Conservation (phyloP, 2,329 filamentous ascomycete species). For the Cadophora sp. region DNA sequence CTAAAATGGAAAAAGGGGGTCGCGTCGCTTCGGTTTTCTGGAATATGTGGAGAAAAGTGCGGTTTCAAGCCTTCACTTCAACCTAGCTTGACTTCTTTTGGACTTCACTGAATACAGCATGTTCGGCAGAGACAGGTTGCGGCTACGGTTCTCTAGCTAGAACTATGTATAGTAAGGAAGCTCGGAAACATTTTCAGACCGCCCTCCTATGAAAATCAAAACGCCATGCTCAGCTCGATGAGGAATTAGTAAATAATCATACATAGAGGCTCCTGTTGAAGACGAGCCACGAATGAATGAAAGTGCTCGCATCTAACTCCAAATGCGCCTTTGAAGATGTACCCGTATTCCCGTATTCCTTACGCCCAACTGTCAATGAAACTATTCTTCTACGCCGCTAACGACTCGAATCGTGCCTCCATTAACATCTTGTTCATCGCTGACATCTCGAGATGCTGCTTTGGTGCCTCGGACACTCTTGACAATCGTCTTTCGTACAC, state of each 20-base stretch:
- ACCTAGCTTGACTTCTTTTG: neutral
- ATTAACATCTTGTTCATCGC: constrained; percentile 13
- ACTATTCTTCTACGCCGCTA: constrained; percentile 24
- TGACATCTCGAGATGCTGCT: constrained; percentile 24
- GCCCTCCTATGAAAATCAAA: constrained; percentile 12
- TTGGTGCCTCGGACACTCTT: constrained; percentile 28
- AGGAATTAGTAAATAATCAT: constrained; percentile 37
- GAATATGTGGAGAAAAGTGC: constrained; percentile 10
- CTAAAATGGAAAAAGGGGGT: constrained; percentile 16
- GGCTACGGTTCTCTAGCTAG: constrained; percentile 5
- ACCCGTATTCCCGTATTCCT: constrained; percentile 5
- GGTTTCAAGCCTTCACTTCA: neutral
- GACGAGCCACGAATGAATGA: constrained; percentile 32
- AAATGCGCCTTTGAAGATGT: constrained; percentile 18
- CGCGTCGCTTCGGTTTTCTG: constrained; percentile 17
- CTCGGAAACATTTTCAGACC: constrained; percentile 11
- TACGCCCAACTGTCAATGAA: neutral
- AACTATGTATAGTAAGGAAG: constrained; percentile 5
- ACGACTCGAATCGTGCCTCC: constrained; percentile 36
- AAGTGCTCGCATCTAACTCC: constrained; percentile 23
- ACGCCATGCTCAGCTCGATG: constrained; percentile 24
- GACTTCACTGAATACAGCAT: neutral
- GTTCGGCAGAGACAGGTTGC: neutral
- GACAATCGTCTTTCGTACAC: constrained; percentile 27
- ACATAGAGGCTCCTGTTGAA: constrained; percentile 40